Conservation (phyloP, 108 stramenopile species). For the Stephanodiscus triporus region DNA sequence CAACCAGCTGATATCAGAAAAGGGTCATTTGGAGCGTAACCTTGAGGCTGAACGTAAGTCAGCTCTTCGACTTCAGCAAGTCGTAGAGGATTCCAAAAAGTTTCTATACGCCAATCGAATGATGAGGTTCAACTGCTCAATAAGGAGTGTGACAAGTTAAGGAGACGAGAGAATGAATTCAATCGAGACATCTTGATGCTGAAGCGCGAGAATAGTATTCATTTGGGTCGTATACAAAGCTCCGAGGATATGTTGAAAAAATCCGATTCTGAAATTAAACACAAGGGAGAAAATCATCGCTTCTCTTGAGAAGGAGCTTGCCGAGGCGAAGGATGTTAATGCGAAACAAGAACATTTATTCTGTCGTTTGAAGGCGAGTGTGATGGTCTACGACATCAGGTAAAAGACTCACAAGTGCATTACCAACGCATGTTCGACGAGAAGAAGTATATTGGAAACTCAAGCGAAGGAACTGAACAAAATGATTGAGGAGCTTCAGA, state of each 20-base stretch:
- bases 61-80: conserved; percentile 20
- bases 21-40: conserved; percentile 33
- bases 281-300: conserved; percentile 62
- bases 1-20: conserved; percentile 32
- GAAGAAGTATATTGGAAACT: conserved; percentile 64
- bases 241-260: conserved; percentile 59
- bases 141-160: conserved; percentile 32
- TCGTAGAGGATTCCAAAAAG: conserved; percentile 42
- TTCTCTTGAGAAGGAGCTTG: conserved; percentile 67
- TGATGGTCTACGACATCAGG: conserved; percentile 70
- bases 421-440: conserved; percentile 65
- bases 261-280: conserved; percentile 49
- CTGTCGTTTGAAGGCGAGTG: conserved; percentile 63
- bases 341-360: conserved; percentile 51
- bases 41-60: conserved; percentile 34
- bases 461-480: conserved; percentile 23
- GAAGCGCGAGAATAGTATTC: conserved; percentile 49
- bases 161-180: conserved; percentile 25
- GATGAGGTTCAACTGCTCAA: conserved; percentile 27
- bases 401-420: conserved; percentile 56
- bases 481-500: conserved; percentile 46
- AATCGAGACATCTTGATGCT: conserved; percentile 32
- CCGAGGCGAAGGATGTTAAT: conserved; percentile 54
- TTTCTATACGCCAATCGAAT: conserved; percentile 23
- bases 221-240: conserved; percentile 41